Percentiles rank a stretch among this genome's conserved stretches.
These are phyloP conservation scores for Malassezia psittaci DNA, from an alignment of 1,284 basidiomycete genomes.

Conservation along the genomic window DNA sequence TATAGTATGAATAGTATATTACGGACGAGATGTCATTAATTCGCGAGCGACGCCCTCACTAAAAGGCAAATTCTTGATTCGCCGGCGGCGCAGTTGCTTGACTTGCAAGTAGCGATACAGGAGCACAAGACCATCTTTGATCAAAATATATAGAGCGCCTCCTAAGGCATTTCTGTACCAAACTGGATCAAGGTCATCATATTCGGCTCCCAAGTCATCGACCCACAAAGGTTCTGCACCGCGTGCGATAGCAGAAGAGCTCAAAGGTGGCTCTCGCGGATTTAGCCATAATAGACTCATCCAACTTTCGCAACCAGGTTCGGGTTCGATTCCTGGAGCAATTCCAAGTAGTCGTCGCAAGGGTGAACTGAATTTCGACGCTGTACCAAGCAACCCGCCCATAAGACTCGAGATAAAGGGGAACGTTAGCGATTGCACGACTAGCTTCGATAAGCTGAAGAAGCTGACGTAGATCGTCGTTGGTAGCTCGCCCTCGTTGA, in stretches of 20 bases:
- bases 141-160: conserved; percentile 28
- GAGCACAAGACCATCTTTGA: conserved; percentile 28
- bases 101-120: conserved; percentile 28
- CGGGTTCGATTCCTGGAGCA: conserved; percentile 2
- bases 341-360: conserved; percentile 25
- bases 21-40: conserved; percentile 6
- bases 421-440: conserved; percentile 30
- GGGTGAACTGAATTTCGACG: conserved; percentile 14
- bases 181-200: conserved; percentile 36
- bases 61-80: conserved; percentile 34
- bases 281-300: neutral
- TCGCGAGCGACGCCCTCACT: conserved; percentile 23
- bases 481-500: conserved; percentile 12
- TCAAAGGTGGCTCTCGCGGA: neutral
- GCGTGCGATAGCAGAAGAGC: neutral
- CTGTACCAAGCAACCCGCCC: conserved; percentile 25
- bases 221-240: neutral
- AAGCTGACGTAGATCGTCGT: conserved; percentile 30
- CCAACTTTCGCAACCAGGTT: conserved; percentile 3
- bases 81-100: conserved; percentile 21
- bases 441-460: conserved; percentile 25
- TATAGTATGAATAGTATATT: neutral
- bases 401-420: conserved; percentile 31
- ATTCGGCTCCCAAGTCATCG: conserved; percentile 1
- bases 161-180: conserved; percentile 41